Percentiles rank a stretch among this genome's conserved stretches.
phyloP scores from a whole-genome alignment of 441 rosid species.

The Jatropha podagrica region DNA sequence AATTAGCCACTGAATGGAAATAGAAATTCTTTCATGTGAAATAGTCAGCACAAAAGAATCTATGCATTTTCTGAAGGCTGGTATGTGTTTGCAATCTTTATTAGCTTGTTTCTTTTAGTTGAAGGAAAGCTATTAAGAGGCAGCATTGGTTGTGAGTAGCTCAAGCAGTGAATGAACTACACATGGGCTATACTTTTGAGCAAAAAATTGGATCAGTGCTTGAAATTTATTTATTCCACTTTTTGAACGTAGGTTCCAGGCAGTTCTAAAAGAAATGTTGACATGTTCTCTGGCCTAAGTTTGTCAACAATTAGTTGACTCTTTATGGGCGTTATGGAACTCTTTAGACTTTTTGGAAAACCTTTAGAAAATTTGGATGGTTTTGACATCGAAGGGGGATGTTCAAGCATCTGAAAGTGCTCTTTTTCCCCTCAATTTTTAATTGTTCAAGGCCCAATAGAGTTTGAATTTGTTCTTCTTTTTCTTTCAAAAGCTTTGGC shows the following conservation, averaged over 20 bases:
- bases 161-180: background rate
- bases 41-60: background rate
- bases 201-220: background rate
- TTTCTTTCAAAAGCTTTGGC: background rate
- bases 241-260: background rate
- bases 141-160: background rate
- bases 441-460: constrained; percentile 16
- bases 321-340: background rate
- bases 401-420: constrained; percentile 11
- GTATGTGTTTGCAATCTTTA: background rate
- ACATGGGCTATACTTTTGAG: background rate
- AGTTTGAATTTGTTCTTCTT: background rate
- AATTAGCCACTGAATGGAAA: background rate
- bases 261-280: background rate
- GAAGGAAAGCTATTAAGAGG: background rate
- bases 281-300: background rate
- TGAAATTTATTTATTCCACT: background rate
- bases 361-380: background rate
- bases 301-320: background rate
- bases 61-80: background rate
- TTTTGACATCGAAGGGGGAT: background rate
- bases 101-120: constrained; percentile 9
- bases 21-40: background rate
- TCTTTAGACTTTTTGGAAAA: background rate
- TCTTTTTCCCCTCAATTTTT: background rate